Evolutionary conservation across 2,329 filamentous ascomycete genomes (phyloP).

Genomic region (Colletotrichum magnum): DNA sequence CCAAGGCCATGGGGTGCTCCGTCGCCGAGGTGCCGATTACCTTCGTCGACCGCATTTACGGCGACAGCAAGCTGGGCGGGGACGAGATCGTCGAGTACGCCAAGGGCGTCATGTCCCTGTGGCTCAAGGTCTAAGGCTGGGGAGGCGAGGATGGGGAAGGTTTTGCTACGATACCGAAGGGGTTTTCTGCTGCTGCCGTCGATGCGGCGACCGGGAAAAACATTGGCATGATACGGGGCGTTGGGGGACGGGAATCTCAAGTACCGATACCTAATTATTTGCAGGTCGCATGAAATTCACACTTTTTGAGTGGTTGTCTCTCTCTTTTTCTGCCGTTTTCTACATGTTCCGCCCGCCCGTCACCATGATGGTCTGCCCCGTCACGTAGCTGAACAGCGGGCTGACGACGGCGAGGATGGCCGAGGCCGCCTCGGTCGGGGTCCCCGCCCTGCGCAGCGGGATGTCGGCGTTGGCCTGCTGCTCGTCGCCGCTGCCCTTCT

Average conservation of each 20-base stretch:
- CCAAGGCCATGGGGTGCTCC: conserved; percentile 94
- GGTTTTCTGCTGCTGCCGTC: background rate
- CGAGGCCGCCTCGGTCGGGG: conserved; percentile 84
- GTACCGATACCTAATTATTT: conserved; percentile 41
- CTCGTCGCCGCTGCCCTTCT: conserved; percentile 58
- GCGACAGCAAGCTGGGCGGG: conserved; percentile 93
- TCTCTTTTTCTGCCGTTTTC: conserved; percentile 4
- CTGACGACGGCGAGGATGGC: conserved; percentile 84
- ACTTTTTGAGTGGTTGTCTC: background rate
- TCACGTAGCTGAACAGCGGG: conserved; percentile 87
- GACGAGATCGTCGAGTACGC: conserved; percentile 98
- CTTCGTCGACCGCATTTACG: conserved; percentile 96
- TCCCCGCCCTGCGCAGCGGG: conserved; percentile 81
- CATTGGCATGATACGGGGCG: conserved; percentile 32
- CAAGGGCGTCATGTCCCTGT: conserved; percentile 84
- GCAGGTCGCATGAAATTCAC: conserved; percentile 20
- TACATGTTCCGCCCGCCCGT: conserved; percentile 81
- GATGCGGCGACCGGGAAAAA: conserved; percentile 13
- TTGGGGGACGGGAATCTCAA: conserved; percentile 38
- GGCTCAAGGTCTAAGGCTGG: conserved; percentile 77
- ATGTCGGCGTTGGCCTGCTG: conserved; percentile 75
- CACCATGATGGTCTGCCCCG: conserved; percentile 88
- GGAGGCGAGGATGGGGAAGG: background rate
- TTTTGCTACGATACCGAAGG: conserved; percentile 27
- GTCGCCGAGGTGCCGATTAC: conserved; percentile 97